A percentile compares a stretch with the other conserved stretches of the same genome.
Conservation (phyloP, 2,329 filamentous ascomycete genomes). For the Falciphora oryzae region DNA sequence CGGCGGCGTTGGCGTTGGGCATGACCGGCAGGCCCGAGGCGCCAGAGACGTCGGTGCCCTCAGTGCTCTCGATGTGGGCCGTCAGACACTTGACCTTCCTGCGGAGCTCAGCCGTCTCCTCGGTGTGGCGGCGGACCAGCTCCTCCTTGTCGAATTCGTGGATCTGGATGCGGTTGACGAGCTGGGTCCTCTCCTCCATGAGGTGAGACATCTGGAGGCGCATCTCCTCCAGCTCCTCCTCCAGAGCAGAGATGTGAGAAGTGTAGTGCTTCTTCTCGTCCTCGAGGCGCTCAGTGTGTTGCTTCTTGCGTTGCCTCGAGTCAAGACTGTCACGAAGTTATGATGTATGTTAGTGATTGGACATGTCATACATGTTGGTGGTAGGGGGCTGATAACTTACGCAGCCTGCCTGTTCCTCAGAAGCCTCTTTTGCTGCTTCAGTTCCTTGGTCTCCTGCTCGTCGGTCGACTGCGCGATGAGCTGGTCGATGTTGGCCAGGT, state of each 20-base stretch:
- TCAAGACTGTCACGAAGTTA: constrained; percentile 59
- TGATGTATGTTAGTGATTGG: constrained; percentile 9
- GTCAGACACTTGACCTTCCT: constrained; percentile 85
- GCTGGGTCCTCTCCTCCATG: constrained; percentile 66
- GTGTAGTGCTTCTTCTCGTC: constrained; percentile 94
- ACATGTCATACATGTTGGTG: constrained; percentile 10
- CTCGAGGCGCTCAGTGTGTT: constrained; percentile 93
- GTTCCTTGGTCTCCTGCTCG: constrained; percentile 91
- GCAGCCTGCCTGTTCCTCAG: constrained; percentile 94
- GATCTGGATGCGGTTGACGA: constrained; percentile 68
- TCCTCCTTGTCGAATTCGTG: constrained; percentile 86
- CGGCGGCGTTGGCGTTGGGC: constrained; percentile 46
- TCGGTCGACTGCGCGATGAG: constrained; percentile 83
- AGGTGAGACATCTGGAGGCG: constrained; percentile 66
- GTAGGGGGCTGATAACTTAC: constrained; percentile 50
- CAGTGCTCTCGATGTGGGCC: constrained; percentile 65
- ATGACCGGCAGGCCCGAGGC: constrained; percentile 24
- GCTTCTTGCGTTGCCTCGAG: constrained; percentile 95
- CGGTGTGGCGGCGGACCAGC: constrained; percentile 78
- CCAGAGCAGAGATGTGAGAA: constrained; percentile 67
- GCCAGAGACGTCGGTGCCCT: constrained; percentile 47
- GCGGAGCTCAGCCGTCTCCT: constrained; percentile 84
- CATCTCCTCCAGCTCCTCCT: constrained; percentile 68
- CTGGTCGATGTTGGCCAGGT: constrained; percentile 89
- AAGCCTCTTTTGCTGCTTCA: constrained; percentile 96